Evolutionary conservation across 1,139 yeast genomes (phyloP).

Genomic region (Kurtzmaniella quercitrusa): DNA sequence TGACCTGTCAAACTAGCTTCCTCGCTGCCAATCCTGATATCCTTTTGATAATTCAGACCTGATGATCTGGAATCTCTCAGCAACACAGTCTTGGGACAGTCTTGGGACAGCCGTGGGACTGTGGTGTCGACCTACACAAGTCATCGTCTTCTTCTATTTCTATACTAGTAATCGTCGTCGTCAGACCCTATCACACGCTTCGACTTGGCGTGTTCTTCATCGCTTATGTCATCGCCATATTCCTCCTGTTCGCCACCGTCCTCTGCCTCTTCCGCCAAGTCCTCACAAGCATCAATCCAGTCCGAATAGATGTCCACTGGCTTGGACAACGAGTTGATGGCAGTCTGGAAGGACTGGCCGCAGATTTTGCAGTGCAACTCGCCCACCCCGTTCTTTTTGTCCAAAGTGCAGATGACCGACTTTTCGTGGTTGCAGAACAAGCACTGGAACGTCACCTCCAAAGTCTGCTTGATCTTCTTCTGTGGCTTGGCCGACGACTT

Average conservation of each 20-base stretch:
- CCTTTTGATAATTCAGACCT: too few relatives aligned
- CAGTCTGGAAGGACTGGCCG: conserved; percentile 89
- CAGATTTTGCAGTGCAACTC: conserved; percentile 87
- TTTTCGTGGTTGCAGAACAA: conserved; percentile 94
- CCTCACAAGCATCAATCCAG: conserved; percentile 99
- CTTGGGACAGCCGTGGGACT: too few relatives aligned
- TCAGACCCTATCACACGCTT: conserved; percentile 22
- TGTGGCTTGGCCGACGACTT: conserved; percentile 86
- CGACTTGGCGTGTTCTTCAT: conserved; percentile 29
- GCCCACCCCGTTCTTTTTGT: conserved; percentile 83
- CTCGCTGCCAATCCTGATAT: too few relatives aligned
- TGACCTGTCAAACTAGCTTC: too few relatives aligned
- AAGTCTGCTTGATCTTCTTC: conserved; percentile 70
- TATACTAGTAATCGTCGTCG: conserved; percentile 20
- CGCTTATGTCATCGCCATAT: conserved; percentile 37
- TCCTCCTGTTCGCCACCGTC: conserved; percentile 16
- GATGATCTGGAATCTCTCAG: too few relatives aligned
- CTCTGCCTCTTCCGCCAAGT: conserved; percentile 70
- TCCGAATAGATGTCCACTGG: conserved; percentile 96
- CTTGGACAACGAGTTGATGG: conserved; percentile 75
- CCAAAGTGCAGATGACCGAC: conserved; percentile 83
- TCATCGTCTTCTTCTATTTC: background rate
- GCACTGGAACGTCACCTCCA: conserved; percentile 86
- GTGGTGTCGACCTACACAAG: too few relatives aligned
- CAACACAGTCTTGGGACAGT: too few relatives aligned